Evolutionary conservation across 495 filamentous ascomycete genomes (phyloP), one percentile per base, ranked within the genome.

Genomic region (Bryoglossum gracile): DNA sequence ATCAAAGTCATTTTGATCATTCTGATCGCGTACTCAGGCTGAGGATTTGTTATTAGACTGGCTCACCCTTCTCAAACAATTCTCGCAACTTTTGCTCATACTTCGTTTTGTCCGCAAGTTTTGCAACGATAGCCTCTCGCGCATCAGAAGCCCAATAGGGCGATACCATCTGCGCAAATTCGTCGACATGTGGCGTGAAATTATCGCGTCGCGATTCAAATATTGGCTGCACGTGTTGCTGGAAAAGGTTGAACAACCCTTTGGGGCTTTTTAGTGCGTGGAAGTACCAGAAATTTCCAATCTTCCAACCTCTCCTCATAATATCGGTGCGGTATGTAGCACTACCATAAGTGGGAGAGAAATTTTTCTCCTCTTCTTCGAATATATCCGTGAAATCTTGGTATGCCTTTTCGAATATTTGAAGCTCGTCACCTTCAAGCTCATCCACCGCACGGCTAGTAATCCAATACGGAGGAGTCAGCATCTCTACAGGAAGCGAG

Each of bases 401-500:
- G 25, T 46, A 34, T 21, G 30, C 33, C 18, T 30, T 28, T 3
- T 32, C 14, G 24, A 38, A 47, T 23, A 4, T 24, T 30, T 46
- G 8, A 18, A 46, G 43, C 3, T 41, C 9, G 2, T 42, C 33
- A n/a, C 28, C 37, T 9, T 34, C 39, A 28, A 67, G 34, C 1
- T 49, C 16, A 48, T 67, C 65, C 0, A 62, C 44, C 24, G 54
- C 23, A 28, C 56, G 24, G 33, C 54, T 59, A 13, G 62, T 59
- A 17, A 69, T 32, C 66, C 65, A 69, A 35, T 53, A 51, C 16
- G 62, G 62, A 46, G 65, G 59, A 40, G 48, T 49, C 5, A 63
- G 46, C 55, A 64, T 62, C 50, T 69, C 62, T 8, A 61, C 51
- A 23, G 65, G 65, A 2, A 34, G 54, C 43, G 65, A 58, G 47